These are phyloP conservation scores for Xerocomus spinulosus DNA, from an alignment of 768 basidiomycete species.

Conservation along the genomic window DNA sequence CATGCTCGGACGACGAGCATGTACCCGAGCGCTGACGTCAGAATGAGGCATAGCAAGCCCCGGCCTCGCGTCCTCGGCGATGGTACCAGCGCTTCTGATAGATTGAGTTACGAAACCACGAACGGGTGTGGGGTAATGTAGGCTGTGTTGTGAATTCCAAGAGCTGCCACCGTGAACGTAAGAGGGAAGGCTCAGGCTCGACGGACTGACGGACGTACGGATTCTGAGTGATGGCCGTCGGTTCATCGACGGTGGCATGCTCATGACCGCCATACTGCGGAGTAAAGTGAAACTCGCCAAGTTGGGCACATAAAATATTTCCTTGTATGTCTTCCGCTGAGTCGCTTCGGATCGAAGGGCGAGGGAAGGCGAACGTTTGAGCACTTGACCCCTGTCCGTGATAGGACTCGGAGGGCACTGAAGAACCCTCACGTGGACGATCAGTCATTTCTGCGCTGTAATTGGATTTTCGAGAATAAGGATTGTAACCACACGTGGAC, in stretches of 20 bases:
- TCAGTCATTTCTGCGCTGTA: constrained; percentile 16
- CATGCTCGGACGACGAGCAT: constrained; percentile 15
- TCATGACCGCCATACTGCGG: constrained; percentile 11
- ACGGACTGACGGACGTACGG: constrained; percentile 18
- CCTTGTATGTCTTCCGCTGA: constrained; percentile 24
- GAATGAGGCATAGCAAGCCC: constrained; percentile 10
- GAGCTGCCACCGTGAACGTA: constrained; percentile 26
- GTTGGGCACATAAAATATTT: constrained; percentile 18
- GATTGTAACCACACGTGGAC: constrained; percentile 20
- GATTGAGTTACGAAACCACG: constrained; percentile 18
- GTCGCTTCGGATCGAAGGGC: constrained; percentile 8
- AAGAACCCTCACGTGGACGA: constrained; percentile 21
- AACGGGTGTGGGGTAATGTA: constrained; percentile 25
- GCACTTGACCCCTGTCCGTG: constrained; percentile 16
- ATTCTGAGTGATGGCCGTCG: constrained; percentile 27
- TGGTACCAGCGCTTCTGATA: constrained; percentile 8
- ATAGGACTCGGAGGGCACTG: constrained; percentile 17
- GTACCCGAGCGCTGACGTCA: constrained; percentile 21
- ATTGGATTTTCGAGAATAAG: constrained; percentile 17
- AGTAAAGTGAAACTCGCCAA: constrained; percentile 26
- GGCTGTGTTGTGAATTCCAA: constrained; percentile 20
- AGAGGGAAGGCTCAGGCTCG: constrained; percentile 13
- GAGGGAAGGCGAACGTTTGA: constrained; percentile 8
- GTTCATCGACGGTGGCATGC: constrained; percentile 17
- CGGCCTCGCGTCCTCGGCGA: constrained; percentile 25